A percentile compares a stretch with the other conserved stretches of the same genome.
These are phyloP conservation scores for Quercus alba DNA, from an alignment of 306 rosid species.

Conservation along the genomic window DNA sequence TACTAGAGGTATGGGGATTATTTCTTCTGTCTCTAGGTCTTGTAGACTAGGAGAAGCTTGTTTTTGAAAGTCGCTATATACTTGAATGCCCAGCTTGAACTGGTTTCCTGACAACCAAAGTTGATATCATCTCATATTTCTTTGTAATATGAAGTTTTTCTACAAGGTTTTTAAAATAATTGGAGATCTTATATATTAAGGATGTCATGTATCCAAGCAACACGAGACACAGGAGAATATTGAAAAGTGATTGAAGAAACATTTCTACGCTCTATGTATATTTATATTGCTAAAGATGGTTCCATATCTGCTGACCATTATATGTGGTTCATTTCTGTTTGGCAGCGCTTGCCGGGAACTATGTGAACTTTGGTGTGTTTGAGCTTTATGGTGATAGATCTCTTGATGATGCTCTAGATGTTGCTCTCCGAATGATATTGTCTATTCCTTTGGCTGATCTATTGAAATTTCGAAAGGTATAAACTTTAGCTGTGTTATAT, in stretches of 20 bases:
- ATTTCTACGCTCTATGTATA: background rate
- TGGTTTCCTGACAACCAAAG: too few relatives aligned
- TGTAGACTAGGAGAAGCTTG: too few relatives aligned
- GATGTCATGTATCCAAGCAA: background rate
- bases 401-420: slow-evolving; percentile 47
- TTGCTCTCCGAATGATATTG: too few relatives aligned
- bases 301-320: too few relatives aligned
- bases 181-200: too few relatives aligned
- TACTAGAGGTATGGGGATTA: slow-evolving; percentile 52
- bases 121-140: too few relatives aligned
- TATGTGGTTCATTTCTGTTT: slow-evolving; percentile 14
- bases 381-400: slow-evolving; percentile 89
- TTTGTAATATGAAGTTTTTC: too few relatives aligned
- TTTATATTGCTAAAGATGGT: background rate
- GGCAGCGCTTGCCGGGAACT: slow-evolving; percentile 81
- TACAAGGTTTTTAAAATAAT: too few relatives aligned
- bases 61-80: background rate
- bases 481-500: too few relatives aligned
- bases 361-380: slow-evolving; percentile 89
- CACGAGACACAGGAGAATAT: slow-evolving; percentile 2
- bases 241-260: slow-evolving; percentile 1
- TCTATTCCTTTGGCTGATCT: too few relatives aligned
- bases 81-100: too few relatives aligned
- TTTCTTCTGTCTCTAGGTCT: background rate
- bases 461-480: too few relatives aligned